These are phyloP conservation scores for Penicillium tannophilum DNA, from an alignment of 495 filamentous ascomycete species.

Conservation along the genomic window DNA sequence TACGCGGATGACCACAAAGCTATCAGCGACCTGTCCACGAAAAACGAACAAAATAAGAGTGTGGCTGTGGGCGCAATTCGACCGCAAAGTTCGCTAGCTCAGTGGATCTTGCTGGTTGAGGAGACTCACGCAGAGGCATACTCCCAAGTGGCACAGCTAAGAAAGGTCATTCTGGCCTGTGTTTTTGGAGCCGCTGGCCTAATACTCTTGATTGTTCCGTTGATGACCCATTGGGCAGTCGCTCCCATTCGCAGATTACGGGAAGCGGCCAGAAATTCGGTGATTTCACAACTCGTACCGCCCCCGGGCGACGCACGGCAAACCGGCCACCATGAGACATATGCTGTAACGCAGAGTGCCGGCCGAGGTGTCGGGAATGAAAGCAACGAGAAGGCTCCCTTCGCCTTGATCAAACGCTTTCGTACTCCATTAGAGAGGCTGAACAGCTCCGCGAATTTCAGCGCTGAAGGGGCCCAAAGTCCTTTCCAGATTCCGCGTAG, in stretches of 20 bases:
- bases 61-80: conserved; percentile 76
- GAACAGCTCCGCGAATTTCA: conserved; percentile 12
- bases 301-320: background rate
- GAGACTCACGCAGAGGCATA: conserved; percentile 72
- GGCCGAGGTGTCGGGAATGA: background rate
- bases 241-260: conserved; percentile 77
- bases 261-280: conserved; percentile 74
- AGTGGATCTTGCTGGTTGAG: conserved; percentile 84
- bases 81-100: conserved; percentile 61
- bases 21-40: conserved; percentile 63
- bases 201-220: conserved; percentile 66
- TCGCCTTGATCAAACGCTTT: conserved; percentile 19
- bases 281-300: conserved; percentile 52
- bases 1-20: conserved; percentile 57
- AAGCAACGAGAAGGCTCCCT: conserved; percentile 15
- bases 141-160: conserved; percentile 69
- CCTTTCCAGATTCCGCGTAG: conserved; percentile 64
- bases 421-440: conserved; percentile 15
- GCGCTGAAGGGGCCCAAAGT: conserved; percentile 55
- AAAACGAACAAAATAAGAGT: conserved; percentile 63
- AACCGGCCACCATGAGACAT: background rate
- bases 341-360: background rate
- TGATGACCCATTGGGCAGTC: conserved; percentile 77
- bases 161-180: conserved; percentile 76
- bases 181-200: conserved; percentile 80